Evolutionary conservation across 441 rosid species (phyloP), one percentile per base, ranked within the genome.

Genomic region (Aleurites moluccanus): DNA sequence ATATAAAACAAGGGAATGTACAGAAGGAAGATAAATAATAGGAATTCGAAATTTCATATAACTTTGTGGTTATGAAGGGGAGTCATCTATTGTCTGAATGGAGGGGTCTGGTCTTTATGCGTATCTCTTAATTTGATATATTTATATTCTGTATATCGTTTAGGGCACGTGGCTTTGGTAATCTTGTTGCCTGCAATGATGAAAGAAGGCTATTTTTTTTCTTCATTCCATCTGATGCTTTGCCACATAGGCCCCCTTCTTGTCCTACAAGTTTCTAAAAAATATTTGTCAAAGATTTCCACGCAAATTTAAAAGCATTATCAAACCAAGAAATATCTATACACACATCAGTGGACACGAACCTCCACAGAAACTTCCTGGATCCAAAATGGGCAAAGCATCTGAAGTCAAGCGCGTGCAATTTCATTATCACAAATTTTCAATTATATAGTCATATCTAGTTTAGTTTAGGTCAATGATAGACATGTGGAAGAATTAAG

Each of bases 391-490:
- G 27, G 40, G 1, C 23, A 7, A 62, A 52, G 47, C 55, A 25
- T 10, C 38, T 45, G 23, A 49, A 16, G 21, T 53, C 45, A 57
- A 45, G 20, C n/a, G 9, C 40, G 60, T 25, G 53, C 68, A 38
- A 50, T 33, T 50, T 21, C 9, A 5, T 28, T 55, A 38, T 50
- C 50, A 69, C 35, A 52, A 21, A 50, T 11, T 56, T 40, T 76
- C 52, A 52, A 52, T 53, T 20, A 55, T n/a, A 53, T n/a, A 64
- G 33, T 76, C 53, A 64, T 30, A 50, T 73, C 65, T 75, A 55
- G 77, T 62, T 62, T 71, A 73, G 77, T 62, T 62, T 71, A 73
- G 77, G 72, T 18, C 78, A 79, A 79, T 71, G 66, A 67, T 80
- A 75, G 80, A 63, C 33, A 65, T 21, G 75, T 42, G 66, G 73